These are phyloP conservation scores for Acrocalymma vagum DNA, from an alignment of 2,329 filamentous ascomycete species.

Conservation along the genomic window DNA sequence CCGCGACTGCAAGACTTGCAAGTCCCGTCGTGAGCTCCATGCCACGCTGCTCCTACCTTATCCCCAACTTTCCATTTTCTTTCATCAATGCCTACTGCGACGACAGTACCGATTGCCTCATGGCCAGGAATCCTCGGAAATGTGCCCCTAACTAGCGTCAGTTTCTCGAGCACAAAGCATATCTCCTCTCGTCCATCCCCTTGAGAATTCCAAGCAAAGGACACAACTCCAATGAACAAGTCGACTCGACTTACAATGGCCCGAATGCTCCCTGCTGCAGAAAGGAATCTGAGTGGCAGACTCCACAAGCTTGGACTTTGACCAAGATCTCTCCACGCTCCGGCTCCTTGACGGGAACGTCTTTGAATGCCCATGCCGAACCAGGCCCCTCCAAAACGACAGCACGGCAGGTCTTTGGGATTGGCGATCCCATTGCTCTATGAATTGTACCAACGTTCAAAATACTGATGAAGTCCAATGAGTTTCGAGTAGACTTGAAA, in stretches of 20 bases:
- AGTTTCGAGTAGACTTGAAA: too few species aligned
- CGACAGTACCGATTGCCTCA: conserved; percentile 74
- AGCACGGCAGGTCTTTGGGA: conserved; percentile 72
- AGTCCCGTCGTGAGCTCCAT: conserved; percentile 69
- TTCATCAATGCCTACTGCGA: conserved; percentile 66
- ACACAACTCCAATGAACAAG: neutral
- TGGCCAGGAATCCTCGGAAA: conserved; percentile 73
- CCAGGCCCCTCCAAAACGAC: conserved; percentile 66
- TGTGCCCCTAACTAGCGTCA: too few species aligned
- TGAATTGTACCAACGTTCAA: conserved; percentile 1
- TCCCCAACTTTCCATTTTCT: conserved; percentile 70
- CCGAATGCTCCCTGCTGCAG: conserved; percentile 36
- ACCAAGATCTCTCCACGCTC: conserved; percentile 69
- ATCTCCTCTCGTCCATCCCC: neutral
- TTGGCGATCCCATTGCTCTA: conserved; percentile 27
- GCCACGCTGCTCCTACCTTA: conserved; percentile 73
- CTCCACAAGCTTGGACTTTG: conserved; percentile 75
- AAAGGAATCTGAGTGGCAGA: conserved; percentile 70
- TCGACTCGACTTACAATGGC: conserved; percentile 8
- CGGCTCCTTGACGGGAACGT: conserved; percentile 67
- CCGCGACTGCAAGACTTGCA: conserved; percentile 72
- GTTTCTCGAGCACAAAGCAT: conserved; percentile 1
- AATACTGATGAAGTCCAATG: too few species aligned
- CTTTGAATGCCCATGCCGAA: conserved; percentile 64
- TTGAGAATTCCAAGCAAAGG: neutral